These are phyloP conservation scores for Achaetomiella virescens DNA, from an alignment of 495 filamentous ascomycete genomes.

Conservation along the genomic window DNA sequence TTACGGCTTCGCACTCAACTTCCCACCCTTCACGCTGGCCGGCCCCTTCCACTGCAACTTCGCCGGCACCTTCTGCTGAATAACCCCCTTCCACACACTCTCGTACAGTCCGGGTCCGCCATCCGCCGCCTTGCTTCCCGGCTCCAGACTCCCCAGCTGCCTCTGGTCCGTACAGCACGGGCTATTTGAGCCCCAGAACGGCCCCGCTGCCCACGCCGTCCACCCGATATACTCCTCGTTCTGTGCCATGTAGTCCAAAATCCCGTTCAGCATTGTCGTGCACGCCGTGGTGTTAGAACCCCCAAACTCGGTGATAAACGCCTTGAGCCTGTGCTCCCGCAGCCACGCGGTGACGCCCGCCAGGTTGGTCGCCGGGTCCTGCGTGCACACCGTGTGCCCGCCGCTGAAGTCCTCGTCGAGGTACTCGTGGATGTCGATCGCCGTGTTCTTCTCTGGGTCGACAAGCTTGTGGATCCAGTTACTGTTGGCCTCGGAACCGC, in stretches of 20 bases:
- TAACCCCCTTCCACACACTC: slow-evolving; percentile 39
- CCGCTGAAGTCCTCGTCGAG: slow-evolving; percentile 47
- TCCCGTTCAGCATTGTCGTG: slow-evolving; percentile 36
- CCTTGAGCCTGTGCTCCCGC: slow-evolving; percentile 43
- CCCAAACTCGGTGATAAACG: slow-evolving; percentile 50
- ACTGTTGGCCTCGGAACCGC: slow-evolving; percentile 37
- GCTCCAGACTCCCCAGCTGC: slow-evolving; percentile 43
- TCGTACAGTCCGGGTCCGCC: slow-evolving; percentile 42
- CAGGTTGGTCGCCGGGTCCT: slow-evolving; percentile 35
- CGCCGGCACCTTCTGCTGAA: slow-evolving; percentile 39
- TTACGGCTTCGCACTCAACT: slow-evolving; percentile 14
- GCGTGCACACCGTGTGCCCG: slow-evolving; percentile 33
- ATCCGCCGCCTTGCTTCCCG: slow-evolving; percentile 37
- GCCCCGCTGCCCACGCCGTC: slow-evolving; percentile 49
- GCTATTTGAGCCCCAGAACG: slow-evolving; percentile 43
- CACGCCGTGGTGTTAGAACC: slow-evolving; percentile 44
- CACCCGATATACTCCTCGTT: slow-evolving; percentile 50
- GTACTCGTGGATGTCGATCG: slow-evolving; percentile 50
- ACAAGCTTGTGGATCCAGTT: slow-evolving; percentile 38
- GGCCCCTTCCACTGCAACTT: slow-evolving; percentile 37
- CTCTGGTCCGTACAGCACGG: slow-evolving; percentile 44
- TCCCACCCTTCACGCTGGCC: slow-evolving; percentile 32
- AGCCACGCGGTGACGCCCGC: slow-evolving; percentile 43
- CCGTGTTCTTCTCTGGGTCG: slow-evolving; percentile 44
- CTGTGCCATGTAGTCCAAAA: slow-evolving; percentile 43